phyloP scores from a whole-genome alignment of 75 land plant genomes.

The Adiantum capillusveneris region DNA sequence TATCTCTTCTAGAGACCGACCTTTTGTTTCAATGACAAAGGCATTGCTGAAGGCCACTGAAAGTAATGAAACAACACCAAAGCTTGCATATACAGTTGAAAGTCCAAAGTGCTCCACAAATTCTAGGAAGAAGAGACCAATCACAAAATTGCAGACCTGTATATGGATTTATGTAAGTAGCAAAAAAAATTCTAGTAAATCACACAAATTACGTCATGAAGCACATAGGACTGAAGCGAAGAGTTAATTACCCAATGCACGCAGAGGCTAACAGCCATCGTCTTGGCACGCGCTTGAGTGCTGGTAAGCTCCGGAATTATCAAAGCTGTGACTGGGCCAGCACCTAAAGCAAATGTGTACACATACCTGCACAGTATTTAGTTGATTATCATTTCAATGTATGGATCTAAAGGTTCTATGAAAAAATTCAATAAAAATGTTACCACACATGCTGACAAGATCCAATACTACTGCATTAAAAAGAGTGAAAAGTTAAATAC shows the following conservation, averaged over 20 bases:
- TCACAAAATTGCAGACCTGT: constrained; percentile 80
- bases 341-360: constrained; percentile 82
- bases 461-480: too few species aligned
- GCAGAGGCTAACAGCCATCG: constrained; percentile 77
- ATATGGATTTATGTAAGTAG: too few species aligned
- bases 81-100: constrained; percentile 60
- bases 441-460: too few species aligned
- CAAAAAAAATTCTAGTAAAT: too few species aligned
- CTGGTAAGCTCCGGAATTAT: constrained; percentile 87
- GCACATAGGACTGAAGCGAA: too few species aligned
- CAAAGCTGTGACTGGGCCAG: constrained; percentile 90
- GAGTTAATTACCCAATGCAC: constrained; percentile 74
- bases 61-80: constrained; percentile 63
- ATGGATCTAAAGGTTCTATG: too few species aligned
- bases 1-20: constrained; percentile 85
- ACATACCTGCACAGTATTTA: constrained; percentile 74
- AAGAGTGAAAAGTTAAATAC: too few species aligned
- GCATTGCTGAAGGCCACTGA: constrained; percentile 48
- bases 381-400: too few species aligned
- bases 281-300: constrained; percentile 59
- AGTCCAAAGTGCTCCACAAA: constrained; percentile 72
- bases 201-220: too few species aligned
- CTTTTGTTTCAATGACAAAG: constrained; percentile 81
- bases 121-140: constrained; percentile 83
- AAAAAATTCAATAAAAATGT: too few species aligned